phyloP scores from a whole-genome alignment of 1,284 basidiomycete genomes.

The Erythrobasidium hasegawianum region DNA sequence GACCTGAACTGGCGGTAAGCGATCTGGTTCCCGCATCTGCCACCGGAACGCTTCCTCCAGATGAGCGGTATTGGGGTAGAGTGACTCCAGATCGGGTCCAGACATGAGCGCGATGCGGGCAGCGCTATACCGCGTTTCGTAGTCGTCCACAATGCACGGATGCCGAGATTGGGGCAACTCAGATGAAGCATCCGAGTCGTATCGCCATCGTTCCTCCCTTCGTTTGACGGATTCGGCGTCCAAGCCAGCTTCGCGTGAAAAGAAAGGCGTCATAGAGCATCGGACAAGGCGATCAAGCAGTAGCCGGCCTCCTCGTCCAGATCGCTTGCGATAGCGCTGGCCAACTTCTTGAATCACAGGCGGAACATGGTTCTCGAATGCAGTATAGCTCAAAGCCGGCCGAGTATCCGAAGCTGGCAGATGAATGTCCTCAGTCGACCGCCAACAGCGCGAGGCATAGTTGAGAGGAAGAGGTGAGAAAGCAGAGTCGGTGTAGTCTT shows the following conservation, averaged over 20 bases:
- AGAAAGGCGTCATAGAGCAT: too few species aligned
- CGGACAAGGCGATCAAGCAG: slow-evolving; percentile 66
- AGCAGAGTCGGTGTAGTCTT: slow-evolving; percentile 70
- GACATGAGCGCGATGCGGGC: slow-evolving; percentile 38
- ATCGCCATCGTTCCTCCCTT: slow-evolving; percentile 61
- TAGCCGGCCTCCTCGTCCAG: slow-evolving; percentile 76
- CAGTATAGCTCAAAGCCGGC: slow-evolving; percentile 34
- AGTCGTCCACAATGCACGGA: slow-evolving; percentile 44
- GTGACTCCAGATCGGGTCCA: slow-evolving; percentile 36
- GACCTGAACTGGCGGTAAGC: slow-evolving; percentile 37
- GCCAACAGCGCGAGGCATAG: slow-evolving; percentile 45
- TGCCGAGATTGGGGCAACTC: slow-evolving; percentile 42
- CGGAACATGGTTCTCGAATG: slow-evolving; percentile 39
- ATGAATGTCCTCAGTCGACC: slow-evolving; percentile 42
- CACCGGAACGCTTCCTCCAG: slow-evolving; percentile 42
- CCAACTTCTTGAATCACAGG: slow-evolving; percentile 43
- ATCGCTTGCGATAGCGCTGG: slow-evolving; percentile 65
- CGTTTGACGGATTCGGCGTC: slow-evolving; percentile 47
- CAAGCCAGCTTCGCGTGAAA: slow-evolving; percentile 42
- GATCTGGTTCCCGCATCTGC: slow-evolving; percentile 39
- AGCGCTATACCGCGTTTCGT: slow-evolving; percentile 38
- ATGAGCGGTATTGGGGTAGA: slow-evolving; percentile 39
- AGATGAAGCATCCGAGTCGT: slow-evolving; percentile 53
- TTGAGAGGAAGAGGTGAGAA: slow-evolving; percentile 46
- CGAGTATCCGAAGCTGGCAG: slow-evolving; percentile 24